Evolutionary conservation across 192 early-diverging fungal genomes (phyloP).

Genomic region (Umbelopsis sp.): DNA sequence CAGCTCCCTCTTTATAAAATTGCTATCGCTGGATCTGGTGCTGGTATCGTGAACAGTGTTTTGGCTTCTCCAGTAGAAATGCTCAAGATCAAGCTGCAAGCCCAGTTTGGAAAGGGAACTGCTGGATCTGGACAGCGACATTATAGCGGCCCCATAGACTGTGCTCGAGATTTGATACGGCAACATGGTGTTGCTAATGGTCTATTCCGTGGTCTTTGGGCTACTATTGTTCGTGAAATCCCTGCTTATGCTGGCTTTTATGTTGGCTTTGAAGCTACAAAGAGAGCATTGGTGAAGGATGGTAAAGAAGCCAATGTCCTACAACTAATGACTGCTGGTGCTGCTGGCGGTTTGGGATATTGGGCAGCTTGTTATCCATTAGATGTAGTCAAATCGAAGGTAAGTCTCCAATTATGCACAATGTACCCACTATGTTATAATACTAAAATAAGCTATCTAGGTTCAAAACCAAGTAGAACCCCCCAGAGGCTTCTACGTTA

Average conservation of each 20-base stretch:
- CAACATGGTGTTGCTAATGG: conserved; percentile 71
- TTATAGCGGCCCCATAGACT: conserved; percentile 62
- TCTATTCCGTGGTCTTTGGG: conserved; percentile 82
- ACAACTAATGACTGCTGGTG: conserved; percentile 77
- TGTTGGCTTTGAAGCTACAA: conserved; percentile 77
- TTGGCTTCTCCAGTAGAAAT: conserved; percentile 93
- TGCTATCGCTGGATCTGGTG: conserved; percentile 85
- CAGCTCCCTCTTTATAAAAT: conserved; percentile 67
- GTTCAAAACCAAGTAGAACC: conserved; percentile 65
- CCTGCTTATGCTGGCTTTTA: conserved; percentile 89
- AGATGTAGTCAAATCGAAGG: conserved; percentile 77
- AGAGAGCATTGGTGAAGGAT: conserved; percentile 60
- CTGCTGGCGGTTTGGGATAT: conserved; percentile 77
- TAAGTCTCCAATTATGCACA: neutral
- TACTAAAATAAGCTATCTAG: conserved; percentile 4
- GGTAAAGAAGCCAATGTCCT: conserved; percentile 54
- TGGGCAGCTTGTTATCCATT: conserved; percentile 86
- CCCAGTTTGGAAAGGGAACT: conserved; percentile 68
- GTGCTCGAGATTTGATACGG: conserved; percentile 64
- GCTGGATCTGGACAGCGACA: conserved; percentile 23
- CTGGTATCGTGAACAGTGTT: conserved; percentile 80
- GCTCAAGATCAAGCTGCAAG: conserved; percentile 92
- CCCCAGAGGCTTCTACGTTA: conserved; percentile 68
- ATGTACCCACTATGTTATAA: neutral
- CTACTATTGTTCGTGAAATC: conserved; percentile 76